These are phyloP conservation scores for Hsuehochloa calcarea DNA, from an alignment of 176 grass and related monocot species.

Conservation along the genomic window DNA sequence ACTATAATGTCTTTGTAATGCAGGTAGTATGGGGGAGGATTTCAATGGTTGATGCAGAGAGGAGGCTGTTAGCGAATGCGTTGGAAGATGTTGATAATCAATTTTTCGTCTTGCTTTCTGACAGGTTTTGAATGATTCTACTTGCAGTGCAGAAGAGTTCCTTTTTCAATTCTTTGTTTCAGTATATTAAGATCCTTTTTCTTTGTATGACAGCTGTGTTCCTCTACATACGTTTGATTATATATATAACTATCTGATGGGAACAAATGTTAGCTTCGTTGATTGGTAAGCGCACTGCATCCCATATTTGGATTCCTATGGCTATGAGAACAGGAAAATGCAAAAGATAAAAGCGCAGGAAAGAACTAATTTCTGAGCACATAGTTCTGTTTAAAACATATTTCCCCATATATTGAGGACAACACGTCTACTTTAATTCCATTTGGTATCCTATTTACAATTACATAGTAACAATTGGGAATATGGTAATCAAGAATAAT, in stretches of 20 bases:
- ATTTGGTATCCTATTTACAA: slow-evolving; percentile 10
- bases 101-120: slow-evolving; percentile 96
- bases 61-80: slow-evolving; percentile 90
- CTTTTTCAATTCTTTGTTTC: slow-evolving; percentile 14
- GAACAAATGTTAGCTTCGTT: slow-evolving; percentile 86
- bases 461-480: slow-evolving; percentile 1
- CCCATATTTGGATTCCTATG: slow-evolving; percentile 25
- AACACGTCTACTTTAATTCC: slow-evolving; percentile 10
- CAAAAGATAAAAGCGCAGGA: background rate
- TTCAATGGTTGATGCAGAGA: slow-evolving; percentile 99
- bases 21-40: slow-evolving; percentile 98
- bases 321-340: slow-evolving; percentile 15
- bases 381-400: background rate
- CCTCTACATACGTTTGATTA: slow-evolving; percentile 94
- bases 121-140: slow-evolving; percentile 62
- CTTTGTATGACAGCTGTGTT: slow-evolving; percentile 77
- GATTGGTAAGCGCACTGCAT: slow-evolving; percentile 66
- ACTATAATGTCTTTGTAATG: slow-evolving; percentile 1
- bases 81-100: slow-evolving; percentile 92
- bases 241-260: slow-evolving; percentile 93
- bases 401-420: background rate
- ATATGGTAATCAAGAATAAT: slow-evolving; percentile 4
- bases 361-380: background rate
- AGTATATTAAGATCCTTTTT: slow-evolving; percentile 33
- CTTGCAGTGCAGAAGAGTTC: background rate